These are phyloP conservation scores for Globisporangium middletonii DNA, from an alignment of 352 stramenopile species.

Conservation along the genomic window DNA sequence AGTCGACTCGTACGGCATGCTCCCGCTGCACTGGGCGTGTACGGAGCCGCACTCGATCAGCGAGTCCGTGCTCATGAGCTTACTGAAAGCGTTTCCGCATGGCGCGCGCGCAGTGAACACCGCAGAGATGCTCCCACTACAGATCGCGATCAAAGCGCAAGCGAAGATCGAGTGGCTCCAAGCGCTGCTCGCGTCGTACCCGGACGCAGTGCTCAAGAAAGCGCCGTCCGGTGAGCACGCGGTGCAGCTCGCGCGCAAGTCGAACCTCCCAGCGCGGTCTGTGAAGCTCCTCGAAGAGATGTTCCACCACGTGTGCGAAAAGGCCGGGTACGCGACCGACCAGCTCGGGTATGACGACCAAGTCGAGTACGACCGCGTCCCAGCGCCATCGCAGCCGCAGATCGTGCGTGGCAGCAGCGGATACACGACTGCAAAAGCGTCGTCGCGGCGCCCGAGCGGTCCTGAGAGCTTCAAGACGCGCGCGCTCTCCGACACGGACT, in stretches of 20 bases:
- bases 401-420: conserved; percentile 8
- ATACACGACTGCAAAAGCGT: not conserved
- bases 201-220: conserved; percentile 77
- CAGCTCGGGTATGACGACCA: conserved; percentile 43
- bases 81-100: conserved; percentile 75
- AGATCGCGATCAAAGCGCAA: conserved; percentile 86
- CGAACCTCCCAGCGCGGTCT: conserved; percentile 45
- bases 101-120: conserved; percentile 66
- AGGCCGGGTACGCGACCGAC: conserved; percentile 46
- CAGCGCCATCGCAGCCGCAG: not conserved
- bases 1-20: conserved; percentile 82
- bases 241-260: conserved; percentile 64
- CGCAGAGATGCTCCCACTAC: conserved; percentile 78
- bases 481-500: conserved; percentile 64
- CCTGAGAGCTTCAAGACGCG: conserved; percentile 39
- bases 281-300: conserved; percentile 82
- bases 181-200: conserved; percentile 73
- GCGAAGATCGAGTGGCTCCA: conserved; percentile 85
- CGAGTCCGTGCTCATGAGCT: conserved; percentile 60
- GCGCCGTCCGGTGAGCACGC: conserved; percentile 66
- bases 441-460: not conserved
- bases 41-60: conserved; percentile 76
- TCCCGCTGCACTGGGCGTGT: conserved; percentile 85
- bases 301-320: conserved; percentile 80
- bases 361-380: conserved; percentile 1